Percentiles rank a stretch among this genome's conserved stretches.
phyloP scores from a whole-genome alignment of 306 rosid species.

The Boehmeria nivea region DNA sequence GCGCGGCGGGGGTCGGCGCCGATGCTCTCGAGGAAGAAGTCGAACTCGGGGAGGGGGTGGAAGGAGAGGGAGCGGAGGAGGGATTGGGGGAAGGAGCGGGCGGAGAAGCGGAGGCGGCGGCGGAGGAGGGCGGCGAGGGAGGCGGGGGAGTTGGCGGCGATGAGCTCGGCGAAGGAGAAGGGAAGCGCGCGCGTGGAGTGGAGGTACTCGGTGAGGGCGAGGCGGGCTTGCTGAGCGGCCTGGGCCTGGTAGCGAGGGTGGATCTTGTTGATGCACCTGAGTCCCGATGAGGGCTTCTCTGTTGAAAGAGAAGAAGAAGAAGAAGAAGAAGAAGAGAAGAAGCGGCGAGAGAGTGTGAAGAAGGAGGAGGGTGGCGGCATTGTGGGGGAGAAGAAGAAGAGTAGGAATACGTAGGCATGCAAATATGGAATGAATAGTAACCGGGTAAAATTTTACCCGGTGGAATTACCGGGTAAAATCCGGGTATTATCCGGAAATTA shows the following conservation, averaged over 20 bases:
- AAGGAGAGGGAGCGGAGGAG: background rate
- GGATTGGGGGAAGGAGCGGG: background rate
- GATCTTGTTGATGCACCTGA: background rate
- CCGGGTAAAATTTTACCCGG: too few relatives aligned
- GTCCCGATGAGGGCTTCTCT: background rate
- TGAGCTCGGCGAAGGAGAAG: background rate
- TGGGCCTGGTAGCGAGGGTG: background rate
- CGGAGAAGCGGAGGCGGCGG: background rate
- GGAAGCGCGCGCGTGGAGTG: background rate
- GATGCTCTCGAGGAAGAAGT: conserved; percentile 33
- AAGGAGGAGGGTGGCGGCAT: too few relatives aligned
- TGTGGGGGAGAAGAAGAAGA: too few relatives aligned
- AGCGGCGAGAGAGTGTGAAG: too few relatives aligned
- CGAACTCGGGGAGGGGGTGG: background rate
- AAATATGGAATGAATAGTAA: too few relatives aligned
- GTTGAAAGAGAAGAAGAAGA: background rate
- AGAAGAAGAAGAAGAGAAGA: background rate
- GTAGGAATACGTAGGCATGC: too few relatives aligned
- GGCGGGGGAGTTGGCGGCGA: background rate
- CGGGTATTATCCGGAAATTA: too few relatives aligned
- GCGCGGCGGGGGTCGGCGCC: conserved; percentile 38
- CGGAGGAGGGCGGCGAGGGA: background rate
- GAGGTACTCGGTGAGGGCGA: background rate
- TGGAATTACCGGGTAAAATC: too few relatives aligned
- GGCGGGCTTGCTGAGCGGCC: background rate